phyloP scores from a whole-genome alignment of 1,284 basidiomycete species.

The Agaricales sp. region DNA sequence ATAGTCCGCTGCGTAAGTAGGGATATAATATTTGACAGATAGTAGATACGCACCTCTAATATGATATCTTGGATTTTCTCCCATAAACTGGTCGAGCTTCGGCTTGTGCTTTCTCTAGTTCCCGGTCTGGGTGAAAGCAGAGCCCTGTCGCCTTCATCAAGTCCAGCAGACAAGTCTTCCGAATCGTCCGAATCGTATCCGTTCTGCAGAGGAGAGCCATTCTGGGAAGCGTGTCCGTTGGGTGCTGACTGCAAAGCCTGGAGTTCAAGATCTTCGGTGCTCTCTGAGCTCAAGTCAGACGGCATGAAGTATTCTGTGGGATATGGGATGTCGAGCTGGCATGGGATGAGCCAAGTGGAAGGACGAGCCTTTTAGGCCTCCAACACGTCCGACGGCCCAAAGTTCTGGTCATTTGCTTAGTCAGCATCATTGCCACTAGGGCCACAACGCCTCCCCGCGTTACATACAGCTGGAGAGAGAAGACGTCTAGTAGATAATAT shows the following conservation, averaged over 20 bases:
- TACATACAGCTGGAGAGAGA: too few relatives aligned
- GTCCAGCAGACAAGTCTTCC: background rate
- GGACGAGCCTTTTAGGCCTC: background rate
- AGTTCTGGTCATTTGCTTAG: too few relatives aligned
- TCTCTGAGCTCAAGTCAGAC: background rate
- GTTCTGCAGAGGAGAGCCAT: background rate
- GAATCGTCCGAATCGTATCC: background rate
- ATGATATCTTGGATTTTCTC: slow-evolving; percentile 1
- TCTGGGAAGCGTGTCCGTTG: background rate
- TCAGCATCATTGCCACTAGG: background rate
- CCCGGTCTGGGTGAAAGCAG: background rate
- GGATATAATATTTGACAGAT: background rate
- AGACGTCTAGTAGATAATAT: too few relatives aligned
- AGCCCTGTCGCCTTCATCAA: background rate
- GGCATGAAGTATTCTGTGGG: background rate
- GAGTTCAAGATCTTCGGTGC: background rate
- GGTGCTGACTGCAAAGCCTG: background rate
- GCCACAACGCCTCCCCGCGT: too few relatives aligned
- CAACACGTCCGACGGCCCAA: background rate
- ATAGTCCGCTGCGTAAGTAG: background rate
- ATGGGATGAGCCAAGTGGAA: background rate
- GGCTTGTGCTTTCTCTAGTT: background rate
- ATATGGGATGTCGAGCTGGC: background rate
- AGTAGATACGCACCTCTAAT: background rate
- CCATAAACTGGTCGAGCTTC: background rate